Evolutionary conservation across 805 yeast genomes (phyloP).

Genomic region (Yamadazyma laniorum): DNA sequence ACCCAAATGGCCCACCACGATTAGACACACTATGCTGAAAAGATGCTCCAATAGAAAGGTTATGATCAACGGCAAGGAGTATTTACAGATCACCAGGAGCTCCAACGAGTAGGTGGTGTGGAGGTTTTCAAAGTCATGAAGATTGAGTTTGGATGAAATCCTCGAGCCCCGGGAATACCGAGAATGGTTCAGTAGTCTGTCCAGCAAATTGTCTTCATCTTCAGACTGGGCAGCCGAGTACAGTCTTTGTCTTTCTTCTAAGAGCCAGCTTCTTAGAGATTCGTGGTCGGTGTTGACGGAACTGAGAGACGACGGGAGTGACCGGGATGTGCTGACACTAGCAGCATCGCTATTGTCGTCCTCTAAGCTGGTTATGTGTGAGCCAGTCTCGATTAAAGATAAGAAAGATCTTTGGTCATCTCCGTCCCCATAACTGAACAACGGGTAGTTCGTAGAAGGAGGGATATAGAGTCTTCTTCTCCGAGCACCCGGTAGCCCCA

Average conservation of each 20-base stretch:
- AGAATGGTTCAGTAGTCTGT: conserved; percentile 12
- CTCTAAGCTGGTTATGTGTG: conserved; percentile 25
- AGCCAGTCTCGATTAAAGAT: conserved; percentile 37
- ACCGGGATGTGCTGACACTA: conserved; percentile 40
- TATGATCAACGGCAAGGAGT: conserved; percentile 39
- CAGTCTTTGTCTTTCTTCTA: conserved; percentile 40
- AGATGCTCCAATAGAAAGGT: conserved; percentile 45
- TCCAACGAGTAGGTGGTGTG: conserved; percentile 29
- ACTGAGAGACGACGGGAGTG: conserved; percentile 39
- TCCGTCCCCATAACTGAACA: conserved; percentile 43
- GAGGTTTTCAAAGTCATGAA: conserved; percentile 28
- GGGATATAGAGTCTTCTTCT: conserved; percentile 43
- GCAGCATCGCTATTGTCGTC: conserved; percentile 38
- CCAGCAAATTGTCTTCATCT: conserved; percentile 15
- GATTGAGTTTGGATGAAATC: conserved; percentile 4
- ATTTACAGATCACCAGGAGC: conserved; percentile 25
- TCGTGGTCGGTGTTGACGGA: conserved; percentile 40
- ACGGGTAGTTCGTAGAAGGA: conserved; percentile 42
- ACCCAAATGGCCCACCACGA: conserved; percentile 47
- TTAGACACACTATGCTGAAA: conserved; percentile 40
- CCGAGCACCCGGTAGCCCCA: conserved; percentile 33
- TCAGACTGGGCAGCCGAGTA: conserved; percentile 23
- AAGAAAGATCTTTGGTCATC: conserved; percentile 45
- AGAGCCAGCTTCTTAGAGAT: conserved; percentile 31
- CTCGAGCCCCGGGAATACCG: conserved; percentile 4